These are phyloP conservation scores for Andrographis paniculata DNA, from an alignment of 305 asterid genomes.

Conservation along the genomic window DNA sequence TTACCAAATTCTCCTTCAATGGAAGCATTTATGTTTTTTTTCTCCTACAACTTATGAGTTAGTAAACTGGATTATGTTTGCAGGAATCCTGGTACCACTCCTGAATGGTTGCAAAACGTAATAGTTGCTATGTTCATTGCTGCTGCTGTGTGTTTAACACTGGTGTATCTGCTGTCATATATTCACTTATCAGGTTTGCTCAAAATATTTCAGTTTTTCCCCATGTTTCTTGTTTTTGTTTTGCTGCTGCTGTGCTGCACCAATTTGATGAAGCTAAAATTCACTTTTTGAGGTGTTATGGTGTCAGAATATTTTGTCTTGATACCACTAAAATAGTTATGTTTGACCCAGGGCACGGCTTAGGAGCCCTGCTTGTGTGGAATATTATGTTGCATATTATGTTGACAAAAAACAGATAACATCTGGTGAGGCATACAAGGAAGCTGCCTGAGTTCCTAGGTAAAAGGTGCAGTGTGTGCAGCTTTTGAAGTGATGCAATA, in stretches of 20 bases:
- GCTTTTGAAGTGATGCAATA: background rate
- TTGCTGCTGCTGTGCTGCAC: background rate
- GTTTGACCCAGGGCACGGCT: background rate
- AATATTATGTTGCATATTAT: no score
- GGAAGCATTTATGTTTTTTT: slow-evolving; percentile 1
- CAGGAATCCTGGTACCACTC: slow-evolving; percentile 85
- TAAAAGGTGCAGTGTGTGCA: background rate
- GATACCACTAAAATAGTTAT: no score
- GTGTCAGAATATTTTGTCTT: background rate
- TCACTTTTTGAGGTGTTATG: background rate
- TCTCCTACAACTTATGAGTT: slow-evolving; percentile 11
- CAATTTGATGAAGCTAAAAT: background rate
- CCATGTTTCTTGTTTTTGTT: no score
- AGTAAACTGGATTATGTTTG: slow-evolving; percentile 18
- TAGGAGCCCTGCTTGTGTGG: no score
- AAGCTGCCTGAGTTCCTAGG: background rate
- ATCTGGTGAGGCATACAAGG: no score
- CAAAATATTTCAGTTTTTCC: slow-evolving; percentile 1
- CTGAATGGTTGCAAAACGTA: slow-evolving; percentile 63
- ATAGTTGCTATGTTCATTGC: slow-evolving; percentile 57
- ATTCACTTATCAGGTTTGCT: slow-evolving; percentile 87
- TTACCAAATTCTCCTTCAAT: background rate
- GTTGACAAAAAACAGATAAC: no score
- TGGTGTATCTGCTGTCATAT: slow-evolving; percentile 82
- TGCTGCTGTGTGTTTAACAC: slow-evolving; percentile 58